Base-by-base conservation (phyloP, 495 filamentous ascomycete species). In the Choiromyces venosus region DNA sequence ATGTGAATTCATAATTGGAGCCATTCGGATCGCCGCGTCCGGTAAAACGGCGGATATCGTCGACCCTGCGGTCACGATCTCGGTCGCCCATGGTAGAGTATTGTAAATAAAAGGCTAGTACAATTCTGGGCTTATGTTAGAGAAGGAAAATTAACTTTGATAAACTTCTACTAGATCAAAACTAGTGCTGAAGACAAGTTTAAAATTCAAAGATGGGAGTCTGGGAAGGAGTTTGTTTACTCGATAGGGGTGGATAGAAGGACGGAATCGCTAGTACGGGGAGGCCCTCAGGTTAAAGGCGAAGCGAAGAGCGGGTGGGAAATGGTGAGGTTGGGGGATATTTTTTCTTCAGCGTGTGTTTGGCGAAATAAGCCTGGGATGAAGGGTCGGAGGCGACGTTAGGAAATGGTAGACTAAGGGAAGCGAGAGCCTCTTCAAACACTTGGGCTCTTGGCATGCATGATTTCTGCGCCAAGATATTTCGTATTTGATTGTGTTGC, bases 1-100 rank as follows among this genome's bases (percentile, higher is more conserved):
- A 80, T 2, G 71, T 71, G 72, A 80, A 80, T 37, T 80, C 79
- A 12, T 71, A 78, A 18, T 80, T 70, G 35, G 29, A 52, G 21
- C 44, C 68, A 65, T 72, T 75, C 36, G 78, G 74, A 72, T 80
- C 75, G 18, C 71, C 66, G 65, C 75, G 73, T 61, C 78, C 79
- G 5, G 79, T 80, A 56, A 80, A 80, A 66, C 72, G 70, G 14
- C 68, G 69, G 40, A 77, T 73, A 35, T 77, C 69, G 0, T 77
- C 70, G 42, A 65, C 66, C 38, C 69, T 61, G 12, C 69, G 76
- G 18, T 78, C 71, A 37, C 68, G 67, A 9, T 66, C 76, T 38
- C 72, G 71, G 10, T 75, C 76, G 35, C 70, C 52, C 52, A 61
- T 52, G 21, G 2, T 52, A 9, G 46, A 25, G n/a, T 52, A 29